Evolutionary conservation across 2,329 filamentous ascomycete genomes (phyloP), one percentile per base, ranked within the genome.

Genomic region (Penicillium italicum): DNA sequence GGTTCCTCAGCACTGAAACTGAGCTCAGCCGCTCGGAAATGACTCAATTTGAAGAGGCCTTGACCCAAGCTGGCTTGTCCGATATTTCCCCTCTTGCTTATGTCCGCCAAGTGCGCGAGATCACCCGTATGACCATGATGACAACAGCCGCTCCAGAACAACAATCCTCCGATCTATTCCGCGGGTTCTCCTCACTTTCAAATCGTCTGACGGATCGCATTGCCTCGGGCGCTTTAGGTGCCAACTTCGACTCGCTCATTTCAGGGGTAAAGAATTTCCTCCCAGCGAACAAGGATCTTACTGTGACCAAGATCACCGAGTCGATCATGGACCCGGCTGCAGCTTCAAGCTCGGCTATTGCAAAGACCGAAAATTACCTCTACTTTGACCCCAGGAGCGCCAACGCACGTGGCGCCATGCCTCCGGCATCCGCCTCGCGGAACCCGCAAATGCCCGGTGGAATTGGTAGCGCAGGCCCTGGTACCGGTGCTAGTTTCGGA

Each of bases 51-150:
- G 90, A 94, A 67, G 88, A 94, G 72, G 88, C 91, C 3, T 81
- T 99, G 18, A 85, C 85, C 57, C 83, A 82, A 42, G 86, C 87
- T 12, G 91, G 90, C 5, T 75, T 76, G 14, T 85, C 86, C 48
- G 88, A 97, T 69, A 86, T 85, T 14, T 86, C 86, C 18, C 87
- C 89, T 43, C 79, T 99, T 48, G 81, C 90, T 42, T 97, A 97
- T 66, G 85, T 99, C 65, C 87, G 89, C 77, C 90, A 91, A 72
- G 90, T 97, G 50, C 91, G 93, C 57, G 90, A 95, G 62, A 91
- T 96, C 48, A 97, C 93, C 5, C 91, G 94, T 61, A 97, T 97
- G 91, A 97, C 93, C 14, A 96, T 97, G 84, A 89, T 99, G 73
- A 90, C 92, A 4, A 95, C 92, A 1, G 86, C 89, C 57, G 78